Conservation (phyloP, 345 rosid genomes). For the Populus tremula region DNA sequence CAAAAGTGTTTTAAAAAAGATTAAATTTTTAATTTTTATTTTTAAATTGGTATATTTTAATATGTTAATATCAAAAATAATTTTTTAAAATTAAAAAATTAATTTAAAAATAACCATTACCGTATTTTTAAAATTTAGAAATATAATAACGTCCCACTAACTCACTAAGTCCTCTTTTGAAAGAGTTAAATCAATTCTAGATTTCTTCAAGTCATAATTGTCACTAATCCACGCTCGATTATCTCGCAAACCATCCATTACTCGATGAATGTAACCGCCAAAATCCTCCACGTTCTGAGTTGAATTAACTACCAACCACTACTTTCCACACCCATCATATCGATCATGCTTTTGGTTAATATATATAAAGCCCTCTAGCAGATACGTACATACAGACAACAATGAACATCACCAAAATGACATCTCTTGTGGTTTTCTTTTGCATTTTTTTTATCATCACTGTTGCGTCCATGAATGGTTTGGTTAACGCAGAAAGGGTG, state of each 20-base stretch:
- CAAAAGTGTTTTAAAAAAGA: no score
- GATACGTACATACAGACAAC: background rate
- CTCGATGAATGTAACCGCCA: conserved; percentile 1
- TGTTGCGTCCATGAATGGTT: conserved; percentile 1
- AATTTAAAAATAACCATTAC: no score
- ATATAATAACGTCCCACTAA: background rate
- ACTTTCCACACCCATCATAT: background rate
- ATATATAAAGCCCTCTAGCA: background rate
- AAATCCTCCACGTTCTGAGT: conserved; percentile 4
- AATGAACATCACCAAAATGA: conserved; percentile 4
- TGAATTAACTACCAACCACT: conserved; percentile 19
- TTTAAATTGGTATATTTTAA: no score
- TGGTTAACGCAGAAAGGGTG: conserved; percentile 35
- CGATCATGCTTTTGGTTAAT: background rate
- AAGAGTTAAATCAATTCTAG: background rate
- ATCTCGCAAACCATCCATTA: background rate
- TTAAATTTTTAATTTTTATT: no score
- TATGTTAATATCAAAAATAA: no score
- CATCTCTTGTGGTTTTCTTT: background rate
- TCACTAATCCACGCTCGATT: conserved; percentile 6
- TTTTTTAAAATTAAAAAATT: no score
- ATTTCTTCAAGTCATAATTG: background rate
- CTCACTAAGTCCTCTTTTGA: background rate
- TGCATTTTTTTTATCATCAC: conserved; percentile 7
- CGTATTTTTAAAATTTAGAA: no score